Evolutionary conservation across 192 early-diverging fungal genomes (phyloP).

Genomic region (Backusella morwellensis): DNA sequence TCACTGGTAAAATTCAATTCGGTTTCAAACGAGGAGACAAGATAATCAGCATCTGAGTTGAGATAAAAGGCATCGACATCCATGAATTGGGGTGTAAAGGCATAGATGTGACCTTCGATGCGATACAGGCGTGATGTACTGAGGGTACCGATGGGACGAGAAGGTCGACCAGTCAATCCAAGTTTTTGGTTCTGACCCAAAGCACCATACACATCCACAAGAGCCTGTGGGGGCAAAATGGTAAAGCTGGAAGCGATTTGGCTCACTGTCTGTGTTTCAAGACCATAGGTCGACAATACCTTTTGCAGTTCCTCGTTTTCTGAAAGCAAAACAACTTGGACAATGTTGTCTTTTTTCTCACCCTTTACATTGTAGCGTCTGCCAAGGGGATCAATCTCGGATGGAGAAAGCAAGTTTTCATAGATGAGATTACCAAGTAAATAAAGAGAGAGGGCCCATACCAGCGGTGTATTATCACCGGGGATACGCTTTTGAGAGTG

Average conservation of each 20-base stretch:
- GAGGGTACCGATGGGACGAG: constrained; percentile 75
- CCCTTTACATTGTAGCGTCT: constrained; percentile 61
- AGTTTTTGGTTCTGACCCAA: constrained; percentile 80
- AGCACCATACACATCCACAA: constrained; percentile 72
- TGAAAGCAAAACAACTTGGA: constrained; percentile 77
- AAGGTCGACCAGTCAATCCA: constrained; percentile 70
- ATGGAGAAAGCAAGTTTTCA: constrained; percentile 71
- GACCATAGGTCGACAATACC: constrained; percentile 66
- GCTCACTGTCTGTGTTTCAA: constrained; percentile 79
- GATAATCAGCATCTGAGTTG: constrained; percentile 81
- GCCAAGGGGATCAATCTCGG: constrained; percentile 83
- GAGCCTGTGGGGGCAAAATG: constrained; percentile 69
- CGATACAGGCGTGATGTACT: constrained; percentile 80
- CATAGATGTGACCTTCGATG: constrained; percentile 78
- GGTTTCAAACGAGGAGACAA: constrained; percentile 74
- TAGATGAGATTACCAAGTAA: constrained; percentile 74
- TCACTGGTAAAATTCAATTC: constrained; percentile 73
- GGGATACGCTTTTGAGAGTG: constrained; percentile 70
- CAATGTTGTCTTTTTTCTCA: constrained; percentile 56
- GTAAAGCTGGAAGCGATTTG: constrained; percentile 61
- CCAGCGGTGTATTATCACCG: constrained; percentile 84
- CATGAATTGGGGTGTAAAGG: constrained; percentile 87
- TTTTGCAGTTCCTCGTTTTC: constrained; percentile 73
- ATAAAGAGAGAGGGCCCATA: constrained; percentile 85
- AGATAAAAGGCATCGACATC: constrained; percentile 85